Evolutionary conservation across 768 basidiomycete species (phyloP), one percentile per base, ranked within the genome.

Genomic region (Boletus patriciae): DNA sequence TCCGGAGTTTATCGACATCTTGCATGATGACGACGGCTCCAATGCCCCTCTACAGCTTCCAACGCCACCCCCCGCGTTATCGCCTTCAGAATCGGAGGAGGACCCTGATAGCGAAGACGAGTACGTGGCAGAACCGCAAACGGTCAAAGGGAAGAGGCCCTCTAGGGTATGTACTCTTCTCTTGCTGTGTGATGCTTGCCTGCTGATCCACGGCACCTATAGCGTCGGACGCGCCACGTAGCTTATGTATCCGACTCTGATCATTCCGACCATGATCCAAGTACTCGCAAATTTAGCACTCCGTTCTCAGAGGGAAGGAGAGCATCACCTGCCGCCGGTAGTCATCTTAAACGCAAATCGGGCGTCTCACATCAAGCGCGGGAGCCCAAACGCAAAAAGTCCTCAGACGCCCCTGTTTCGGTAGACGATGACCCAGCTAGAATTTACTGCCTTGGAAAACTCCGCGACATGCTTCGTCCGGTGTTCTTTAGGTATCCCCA

Each of bases 381-480:
- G 11, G 77, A 76, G 8, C 63, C 78, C 18, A 67, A 79, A 15
- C 85, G 85, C 66, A 77, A 80, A 55, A 81, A 77, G 65, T 70
- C 75, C 21, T 77, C 78, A 31, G 73, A 76, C 31, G 69, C 70
- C 38, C 73, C 74, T 13, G 29, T 72, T 21, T 63, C 66, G n/a
- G 72, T 77, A 1, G 70, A 74, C 7, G 86, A 86, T n/a, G 91
- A 94, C 64, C 83, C 88, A 10, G 79, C 83, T 0, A 80, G 92
- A 59, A 91, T 86, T 67, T 93, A 92, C 62, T 94, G 92, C 70
- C 76, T 90, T 47, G 80, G 81, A 15, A 92, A 92, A 71, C 73
- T 92, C 62, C 81, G 84, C 63, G 87, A 88, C 46, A 74, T 92
- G 58, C 83, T 92, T 70, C 76, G 76, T 58, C 80, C 85, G 29